Percentiles rank a stretch among this genome's conserved stretches.
phyloP scores from a whole-genome alignment of 2,329 filamentous ascomycete genomes.

The Claviceps arundinis region DNA sequence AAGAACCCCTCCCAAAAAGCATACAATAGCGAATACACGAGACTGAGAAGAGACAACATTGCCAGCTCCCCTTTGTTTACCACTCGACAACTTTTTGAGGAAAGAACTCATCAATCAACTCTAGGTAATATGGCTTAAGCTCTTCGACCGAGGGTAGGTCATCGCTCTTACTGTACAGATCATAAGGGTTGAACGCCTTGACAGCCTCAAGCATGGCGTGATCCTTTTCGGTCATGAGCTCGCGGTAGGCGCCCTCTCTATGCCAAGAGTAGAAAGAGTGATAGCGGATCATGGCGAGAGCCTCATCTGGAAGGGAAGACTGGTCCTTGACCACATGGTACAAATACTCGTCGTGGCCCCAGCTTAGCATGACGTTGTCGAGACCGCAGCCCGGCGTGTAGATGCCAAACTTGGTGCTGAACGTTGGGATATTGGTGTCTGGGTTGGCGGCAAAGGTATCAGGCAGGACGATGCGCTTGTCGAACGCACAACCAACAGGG shows the following conservation, averaged over 20 bases:
- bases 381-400: slow-evolving; percentile 68
- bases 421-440: slow-evolving; percentile 57
- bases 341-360: slow-evolving; percentile 81
- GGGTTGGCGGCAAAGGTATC: slow-evolving; percentile 67
- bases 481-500: slow-evolving; percentile 63
- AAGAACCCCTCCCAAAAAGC: background rate
- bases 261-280: slow-evolving; percentile 94
- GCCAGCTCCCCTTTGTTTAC: slow-evolving; percentile 11
- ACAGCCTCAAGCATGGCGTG: slow-evolving; percentile 68
- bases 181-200: slow-evolving; percentile 80
- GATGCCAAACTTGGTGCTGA: slow-evolving; percentile 65
- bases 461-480: slow-evolving; percentile 66
- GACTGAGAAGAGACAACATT: background rate
- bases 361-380: slow-evolving; percentile 79
- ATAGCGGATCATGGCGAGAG: slow-evolving; percentile 84
- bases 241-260: slow-evolving; percentile 61
- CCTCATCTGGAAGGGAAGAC: slow-evolving; percentile 64
- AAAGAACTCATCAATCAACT: slow-evolving; percentile 30
- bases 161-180: slow-evolving; percentile 85
- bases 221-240: slow-evolving; percentile 77
- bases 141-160: slow-evolving; percentile 62
- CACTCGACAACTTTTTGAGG: slow-evolving; percentile 25
- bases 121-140: slow-evolving; percentile 46
- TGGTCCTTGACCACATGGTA: slow-evolving; percentile 82
- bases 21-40: background rate